Evolutionary conservation across 768 basidiomycete species (phyloP).

Genomic region (Hypsizygus marmoreus): DNA sequence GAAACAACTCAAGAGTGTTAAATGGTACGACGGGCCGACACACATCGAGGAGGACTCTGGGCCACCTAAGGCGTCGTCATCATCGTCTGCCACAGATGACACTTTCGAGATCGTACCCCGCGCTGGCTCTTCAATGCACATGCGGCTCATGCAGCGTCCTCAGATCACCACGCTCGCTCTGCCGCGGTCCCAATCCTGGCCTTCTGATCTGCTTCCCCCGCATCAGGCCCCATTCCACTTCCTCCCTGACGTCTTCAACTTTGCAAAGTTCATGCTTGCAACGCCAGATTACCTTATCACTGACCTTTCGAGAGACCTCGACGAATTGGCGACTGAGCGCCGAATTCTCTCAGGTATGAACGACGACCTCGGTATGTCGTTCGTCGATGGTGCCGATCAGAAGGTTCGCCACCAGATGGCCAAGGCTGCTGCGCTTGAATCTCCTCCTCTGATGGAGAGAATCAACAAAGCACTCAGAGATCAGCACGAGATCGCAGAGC

Average conservation of each 20-base stretch:
- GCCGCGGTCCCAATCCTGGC: conserved; percentile 91
- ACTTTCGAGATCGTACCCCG: conserved; percentile 42
- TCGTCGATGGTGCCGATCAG: conserved; percentile 76
- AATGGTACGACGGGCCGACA: conserved; percentile 72
- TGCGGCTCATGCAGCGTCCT: conserved; percentile 92
- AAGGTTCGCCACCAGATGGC: conserved; percentile 79
- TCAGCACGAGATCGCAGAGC: conserved; percentile 53
- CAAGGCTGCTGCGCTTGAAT: conserved; percentile 77
- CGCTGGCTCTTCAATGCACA: conserved; percentile 64
- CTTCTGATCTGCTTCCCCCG: conserved; percentile 86
- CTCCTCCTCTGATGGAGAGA: conserved; percentile 58
- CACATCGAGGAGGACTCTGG: conserved; percentile 31
- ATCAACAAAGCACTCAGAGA: conserved; percentile 66
- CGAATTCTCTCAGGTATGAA: conserved; percentile 61
- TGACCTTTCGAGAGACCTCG: conserved; percentile 73
- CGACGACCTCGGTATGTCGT: conserved; percentile 77
- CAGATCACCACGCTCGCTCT: conserved; percentile 94
- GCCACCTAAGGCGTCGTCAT: conserved; percentile 43
- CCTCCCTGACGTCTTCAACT: conserved; percentile 85
- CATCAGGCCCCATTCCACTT: conserved; percentile 97
- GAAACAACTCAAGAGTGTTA: conserved; percentile 89
- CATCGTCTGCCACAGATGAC: conserved; percentile 37
- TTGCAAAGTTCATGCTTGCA: conserved; percentile 95
- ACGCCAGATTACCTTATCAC: conserved; percentile 81
- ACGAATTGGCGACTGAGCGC: conserved; percentile 72